Percentiles rank a stretch among this genome's conserved stretches.
Conservation (phyloP, 768 basidiomycete genomes). For the Lyophyllum shimeji region DNA sequence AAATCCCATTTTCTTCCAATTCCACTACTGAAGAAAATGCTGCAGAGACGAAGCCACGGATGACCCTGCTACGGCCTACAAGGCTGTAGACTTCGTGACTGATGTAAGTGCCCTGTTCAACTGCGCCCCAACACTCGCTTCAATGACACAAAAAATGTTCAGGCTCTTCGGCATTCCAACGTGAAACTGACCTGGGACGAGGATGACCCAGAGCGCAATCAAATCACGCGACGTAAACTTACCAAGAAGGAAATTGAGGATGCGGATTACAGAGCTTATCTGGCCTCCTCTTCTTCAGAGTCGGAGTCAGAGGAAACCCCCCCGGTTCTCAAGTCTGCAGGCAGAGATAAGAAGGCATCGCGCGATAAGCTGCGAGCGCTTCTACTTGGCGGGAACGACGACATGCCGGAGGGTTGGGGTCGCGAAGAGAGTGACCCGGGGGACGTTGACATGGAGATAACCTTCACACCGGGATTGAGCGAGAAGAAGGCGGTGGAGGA, state of each 20-base stretch:
- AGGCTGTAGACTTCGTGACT: constrained; percentile 86
- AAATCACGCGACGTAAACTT: constrained; percentile 74
- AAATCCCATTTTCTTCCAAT: background rate
- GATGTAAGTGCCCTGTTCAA: constrained; percentile 56
- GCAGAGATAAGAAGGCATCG: constrained; percentile 41
- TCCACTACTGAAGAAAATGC: background rate
- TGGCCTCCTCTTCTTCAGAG: constrained; percentile 72
- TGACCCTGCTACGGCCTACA: constrained; percentile 58
- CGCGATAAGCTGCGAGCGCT: constrained; percentile 77
- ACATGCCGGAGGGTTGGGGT: constrained; percentile 87
- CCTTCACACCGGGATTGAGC: constrained; percentile 85
- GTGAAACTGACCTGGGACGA: constrained; percentile 99
- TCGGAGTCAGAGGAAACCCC: constrained; percentile 37
- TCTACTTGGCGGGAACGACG: constrained; percentile 64
- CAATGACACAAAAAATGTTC: background rate
- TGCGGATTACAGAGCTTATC: constrained; percentile 80
- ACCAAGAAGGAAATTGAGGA: constrained; percentile 89
- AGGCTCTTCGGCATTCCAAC: constrained; percentile 97
- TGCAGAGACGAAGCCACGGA: constrained; percentile 85
- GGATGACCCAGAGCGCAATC: constrained; percentile 86
- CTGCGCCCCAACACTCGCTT: background rate
- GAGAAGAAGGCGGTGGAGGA: constrained; percentile 63
- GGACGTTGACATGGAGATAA: constrained; percentile 91
- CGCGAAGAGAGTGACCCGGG: constrained; percentile 39
- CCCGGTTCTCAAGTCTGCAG: constrained; percentile 19